Evolutionary conservation across 306 rosid genomes (phyloP), one percentile per base, ranked within the genome.

Genomic region (Notholithocarpus densiflorus): DNA sequence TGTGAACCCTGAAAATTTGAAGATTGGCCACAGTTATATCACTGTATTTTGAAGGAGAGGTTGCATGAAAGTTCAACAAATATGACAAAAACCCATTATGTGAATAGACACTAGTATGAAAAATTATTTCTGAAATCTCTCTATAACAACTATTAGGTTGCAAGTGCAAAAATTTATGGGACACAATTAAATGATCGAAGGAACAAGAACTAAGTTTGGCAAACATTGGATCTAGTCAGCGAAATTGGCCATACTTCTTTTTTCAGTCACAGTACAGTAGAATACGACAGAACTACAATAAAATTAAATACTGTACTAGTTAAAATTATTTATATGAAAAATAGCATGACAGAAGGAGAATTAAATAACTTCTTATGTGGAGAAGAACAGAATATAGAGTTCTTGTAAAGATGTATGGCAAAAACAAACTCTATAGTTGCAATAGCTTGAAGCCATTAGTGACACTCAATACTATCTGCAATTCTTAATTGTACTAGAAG

Each of bases 1-100:
- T 82, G 81, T 4, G 82, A 82, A 54, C 86, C 92, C 92, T 88
- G 89, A 82, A 79, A 77, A 61, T 29, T 71, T 26, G 71, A 72
- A 73, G 56, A 65, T 40, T 34, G 72, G 72, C 43, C 71, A 65
- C 13, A 65, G 34, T 56, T 64, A 73, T 55, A 78, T 51, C 56
- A 71, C 14, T 17, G 3, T 24, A 53, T 53, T 32, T 66, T 65
- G 17, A 79, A 64, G 61, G 29, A 43, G 21, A 5, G 23, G 34
- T 59, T 32, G 48, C 34, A 62, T 56, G 55, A 53, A 54, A 64
- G 66, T 75, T 61, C 56, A 43, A 65, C 5, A 43, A 9, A 37
- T 62, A 54, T 54, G 48, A 73, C n/a, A 18, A 37, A 71, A 40
- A 48, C 53, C 53, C 60, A 62, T 11, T 34, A 12, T 11, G 45